Percentiles rank a stretch among this genome's conserved stretches.
phyloP scores from a whole-genome alignment of 2,329 filamentous ascomycete genomes.

The Clarireedia hainanense region DNA sequence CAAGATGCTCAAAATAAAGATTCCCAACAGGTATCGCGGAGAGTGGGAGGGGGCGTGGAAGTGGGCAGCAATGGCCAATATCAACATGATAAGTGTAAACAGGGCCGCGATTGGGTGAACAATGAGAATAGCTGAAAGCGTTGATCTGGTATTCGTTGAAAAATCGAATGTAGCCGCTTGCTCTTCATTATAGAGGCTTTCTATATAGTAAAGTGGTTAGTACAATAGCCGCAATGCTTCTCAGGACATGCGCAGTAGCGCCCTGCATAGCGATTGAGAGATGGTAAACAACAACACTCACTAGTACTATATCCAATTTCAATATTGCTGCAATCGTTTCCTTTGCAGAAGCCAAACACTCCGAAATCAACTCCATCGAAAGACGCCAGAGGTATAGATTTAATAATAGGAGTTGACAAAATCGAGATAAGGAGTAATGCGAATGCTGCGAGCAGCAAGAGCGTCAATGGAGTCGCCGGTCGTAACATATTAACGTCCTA shows the following conservation, averaged over 20 bases:
- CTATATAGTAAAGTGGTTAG: conserved; percentile 13
- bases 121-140: conserved; percentile 81
- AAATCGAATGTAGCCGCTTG: conserved; percentile 45
- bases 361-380: conserved; percentile 76
- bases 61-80: conserved; percentile 73
- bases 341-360: conserved; percentile 82
- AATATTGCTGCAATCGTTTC: conserved; percentile 57
- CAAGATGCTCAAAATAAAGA: conserved; percentile 81
- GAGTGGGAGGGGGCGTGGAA: conserved; percentile 86
- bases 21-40: conserved; percentile 72
- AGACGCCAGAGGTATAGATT: conserved; percentile 72
- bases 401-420: conserved; percentile 85
- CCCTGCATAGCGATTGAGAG: not conserved
- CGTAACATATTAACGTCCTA: conserved; percentile 51
- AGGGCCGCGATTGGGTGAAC: conserved; percentile 87
- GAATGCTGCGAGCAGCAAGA: conserved; percentile 81
- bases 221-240: not conserved
- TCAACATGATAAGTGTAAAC: conserved; percentile 76
- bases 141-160: conserved; percentile 43
- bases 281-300: conserved; percentile 32
- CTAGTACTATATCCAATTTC: conserved; percentile 80
- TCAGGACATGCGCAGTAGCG: not conserved
- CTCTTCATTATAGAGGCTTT: conserved; percentile 18
- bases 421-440: conserved; percentile 76
- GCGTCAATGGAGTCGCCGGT: conserved; percentile 82